Conservation (phyloP, 768 basidiomycete genomes). For the Fomitopsis pulvina region DNA sequence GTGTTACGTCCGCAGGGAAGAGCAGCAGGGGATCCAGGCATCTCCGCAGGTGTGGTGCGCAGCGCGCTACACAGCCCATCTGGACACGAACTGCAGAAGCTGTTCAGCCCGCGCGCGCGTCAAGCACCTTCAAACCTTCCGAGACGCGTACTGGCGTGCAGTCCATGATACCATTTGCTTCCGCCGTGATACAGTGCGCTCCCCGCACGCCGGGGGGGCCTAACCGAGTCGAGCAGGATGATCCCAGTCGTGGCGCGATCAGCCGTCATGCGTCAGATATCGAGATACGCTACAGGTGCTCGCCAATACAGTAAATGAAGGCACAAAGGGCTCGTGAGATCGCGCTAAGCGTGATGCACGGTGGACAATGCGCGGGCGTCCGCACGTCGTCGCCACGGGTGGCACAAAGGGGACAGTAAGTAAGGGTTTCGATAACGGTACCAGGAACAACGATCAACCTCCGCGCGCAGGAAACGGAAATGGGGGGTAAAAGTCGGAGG, state of each 20-base stretch:
- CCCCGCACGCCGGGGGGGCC: background rate
- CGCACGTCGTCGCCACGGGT: background rate
- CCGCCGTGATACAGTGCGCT: background rate
- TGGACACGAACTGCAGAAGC: background rate
- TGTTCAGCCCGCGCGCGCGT: background rate
- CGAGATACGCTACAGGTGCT: background rate
- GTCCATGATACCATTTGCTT: background rate
- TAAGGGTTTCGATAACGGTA: too few relatives aligned
- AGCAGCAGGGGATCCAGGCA: background rate
- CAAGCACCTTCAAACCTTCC: background rate
- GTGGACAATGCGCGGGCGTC: background rate
- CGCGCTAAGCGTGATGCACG: background rate
- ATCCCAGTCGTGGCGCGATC: background rate
- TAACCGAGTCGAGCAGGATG: constrained; percentile 2
- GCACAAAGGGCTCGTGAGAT: background rate
- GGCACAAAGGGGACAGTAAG: background rate
- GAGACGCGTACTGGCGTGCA: background rate
- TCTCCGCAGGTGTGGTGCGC: background rate
- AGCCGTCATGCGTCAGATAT: background rate
- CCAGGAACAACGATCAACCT: too few relatives aligned
- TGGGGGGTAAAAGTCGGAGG: too few relatives aligned
- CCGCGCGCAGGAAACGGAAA: too few relatives aligned
- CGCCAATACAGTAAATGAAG: background rate
- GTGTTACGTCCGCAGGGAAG: background rate
- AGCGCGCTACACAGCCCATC: background rate